Conservation (phyloP, 306 rosid genomes). For the Hippophae tibetana region DNA sequence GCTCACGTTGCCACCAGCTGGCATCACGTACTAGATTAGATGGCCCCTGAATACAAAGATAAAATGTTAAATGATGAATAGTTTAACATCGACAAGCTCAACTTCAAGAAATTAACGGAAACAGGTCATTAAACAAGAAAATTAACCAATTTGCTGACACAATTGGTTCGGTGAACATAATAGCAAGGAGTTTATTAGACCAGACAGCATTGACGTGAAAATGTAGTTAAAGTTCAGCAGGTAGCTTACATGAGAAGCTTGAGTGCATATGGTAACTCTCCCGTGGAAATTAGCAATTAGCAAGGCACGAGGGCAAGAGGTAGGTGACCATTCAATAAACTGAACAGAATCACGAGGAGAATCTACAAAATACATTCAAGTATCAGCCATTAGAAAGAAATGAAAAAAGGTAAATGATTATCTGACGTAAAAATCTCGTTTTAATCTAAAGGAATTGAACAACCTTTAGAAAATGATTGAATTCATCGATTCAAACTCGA, state of each 20-base stretch:
- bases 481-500: too few relatives aligned
- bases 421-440: background rate
- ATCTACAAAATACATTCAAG: slow-evolving; percentile 44
- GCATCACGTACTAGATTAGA: slow-evolving; percentile 83
- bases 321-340: slow-evolving; percentile 96
- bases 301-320: slow-evolving; percentile 75
- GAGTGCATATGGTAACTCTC: slow-evolving; percentile 96
- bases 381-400: background rate
- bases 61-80: slow-evolving; percentile 14
- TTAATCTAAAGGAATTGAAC: too few relatives aligned
- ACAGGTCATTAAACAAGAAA: background rate
- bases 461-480: too few relatives aligned
- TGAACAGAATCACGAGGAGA: slow-evolving; percentile 99
- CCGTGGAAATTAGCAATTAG: slow-evolving; percentile 94
- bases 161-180: background rate
- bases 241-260: slow-evolving; percentile 76
- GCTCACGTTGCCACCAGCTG: slow-evolving; percentile 83
- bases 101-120: background rate
- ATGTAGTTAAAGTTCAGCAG: background rate
- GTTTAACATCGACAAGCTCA: background rate
- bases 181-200: too few relatives aligned
- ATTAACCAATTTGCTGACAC: background rate
- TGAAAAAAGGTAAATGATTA: background rate
- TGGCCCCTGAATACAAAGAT: slow-evolving; percentile 58
- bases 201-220: too few relatives aligned